A percentile compares a stretch with the other conserved stretches of the same genome.
Conservation (phyloP, 1,284 basidiomycete genomes). For the Salmacisia buchloeana region DNA sequence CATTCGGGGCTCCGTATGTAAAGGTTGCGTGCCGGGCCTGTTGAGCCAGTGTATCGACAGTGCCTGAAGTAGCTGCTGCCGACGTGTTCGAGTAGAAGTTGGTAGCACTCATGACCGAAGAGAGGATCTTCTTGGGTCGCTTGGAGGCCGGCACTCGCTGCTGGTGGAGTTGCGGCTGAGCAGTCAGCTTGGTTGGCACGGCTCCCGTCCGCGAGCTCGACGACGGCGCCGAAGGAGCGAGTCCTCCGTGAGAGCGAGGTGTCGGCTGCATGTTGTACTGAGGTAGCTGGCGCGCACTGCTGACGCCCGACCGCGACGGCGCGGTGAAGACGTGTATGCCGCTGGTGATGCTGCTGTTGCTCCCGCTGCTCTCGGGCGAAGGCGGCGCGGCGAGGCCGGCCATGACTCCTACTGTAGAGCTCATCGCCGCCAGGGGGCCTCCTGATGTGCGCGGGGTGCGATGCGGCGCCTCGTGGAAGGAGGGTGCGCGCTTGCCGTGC, state of each 20-base stretch:
- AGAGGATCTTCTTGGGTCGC: constrained; percentile 1
- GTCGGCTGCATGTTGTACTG: neutral
- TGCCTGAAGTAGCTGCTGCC: neutral
- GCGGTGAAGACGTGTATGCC: neutral
- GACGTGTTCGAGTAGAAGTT: constrained; percentile 5
- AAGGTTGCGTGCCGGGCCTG: neutral
- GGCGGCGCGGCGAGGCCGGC: neutral
- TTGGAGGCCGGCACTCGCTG: neutral
- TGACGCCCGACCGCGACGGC: neutral
- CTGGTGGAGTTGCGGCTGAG: neutral
- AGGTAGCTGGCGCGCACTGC: neutral
- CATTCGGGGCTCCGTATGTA: neutral
- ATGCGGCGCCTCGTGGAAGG: neutral
- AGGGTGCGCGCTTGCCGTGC: neutral
- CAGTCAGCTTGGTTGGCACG: neutral
- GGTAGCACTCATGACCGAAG: neutral
- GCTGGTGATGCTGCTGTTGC: constrained; percentile 7
- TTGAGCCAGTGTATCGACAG: too few species aligned
- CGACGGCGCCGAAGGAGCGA: neutral
- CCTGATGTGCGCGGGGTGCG: neutral
- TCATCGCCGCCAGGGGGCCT: neutral
- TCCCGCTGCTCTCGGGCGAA: neutral
- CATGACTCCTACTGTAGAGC: neutral
- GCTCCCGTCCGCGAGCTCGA: too few species aligned
- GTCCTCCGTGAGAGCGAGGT: neutral